Evolutionary conservation across 1,284 basidiomycete species (phyloP), one percentile per base, ranked within the genome.

Genomic region (Rhodotorula sp.): DNA sequence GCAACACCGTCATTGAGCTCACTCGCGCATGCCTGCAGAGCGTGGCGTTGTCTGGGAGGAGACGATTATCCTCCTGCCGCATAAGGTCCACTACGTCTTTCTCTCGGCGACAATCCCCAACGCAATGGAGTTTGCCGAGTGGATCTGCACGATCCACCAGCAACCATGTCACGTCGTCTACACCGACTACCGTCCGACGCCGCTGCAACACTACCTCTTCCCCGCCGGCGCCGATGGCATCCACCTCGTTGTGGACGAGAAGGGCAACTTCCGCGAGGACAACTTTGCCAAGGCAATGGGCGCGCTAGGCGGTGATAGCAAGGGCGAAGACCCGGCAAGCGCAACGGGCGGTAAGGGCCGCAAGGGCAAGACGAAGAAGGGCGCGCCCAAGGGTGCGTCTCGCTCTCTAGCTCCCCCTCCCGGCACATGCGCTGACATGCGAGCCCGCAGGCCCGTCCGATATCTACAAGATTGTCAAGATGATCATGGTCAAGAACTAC

Each of bases 71-170:
- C 87, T 99, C 0, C 88, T 99, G 15, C 96, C 97, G 7, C 92
- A 97, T 81, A 90, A 89, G 36, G 96, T 99, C 70, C 94, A 91
- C 82, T 97, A 97, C 81, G 97, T 99, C 74, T 99, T 99, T 84
- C 89, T 99, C 51, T 99, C 97, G n/a, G 96, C 97, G 66, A 99
- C 97, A 37, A 99, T 99, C 71, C 97, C 97, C 51, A 99, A 99
- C 83, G 95, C 97, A 17, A 97, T 97, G 93, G 94, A 99, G 81
- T 99, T 99, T 78, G 94, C 96, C 53, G 92, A 97, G 82, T 99
- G 97, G 97, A 94, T 99, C 80, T 94, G 91, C 83, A 91, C 94
- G 80, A 95, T 91, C 1, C 97, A 99, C 80, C 90, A 96, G 68
- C 97, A 99, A 80, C 96, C 97, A 0, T 99, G 97, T 82, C 97